Conservation (phyloP, 2,329 filamentous ascomycete genomes). For the Botrytis fragariae region DNA sequence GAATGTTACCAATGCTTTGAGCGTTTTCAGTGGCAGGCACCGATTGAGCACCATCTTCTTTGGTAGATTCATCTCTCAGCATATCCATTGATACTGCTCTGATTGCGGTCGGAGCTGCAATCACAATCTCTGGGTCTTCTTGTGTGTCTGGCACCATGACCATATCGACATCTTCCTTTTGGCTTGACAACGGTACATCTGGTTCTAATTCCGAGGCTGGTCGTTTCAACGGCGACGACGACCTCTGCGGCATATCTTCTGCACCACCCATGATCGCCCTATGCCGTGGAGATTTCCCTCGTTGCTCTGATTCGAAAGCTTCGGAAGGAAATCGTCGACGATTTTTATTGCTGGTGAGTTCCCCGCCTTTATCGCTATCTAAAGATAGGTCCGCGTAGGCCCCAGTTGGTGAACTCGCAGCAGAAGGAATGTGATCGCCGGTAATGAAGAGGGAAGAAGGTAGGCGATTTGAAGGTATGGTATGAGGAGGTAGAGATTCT, state of each 20-base stretch:
- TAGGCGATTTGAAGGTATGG: slow-evolving; percentile 46
- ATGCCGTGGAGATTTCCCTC: slow-evolving; percentile 52
- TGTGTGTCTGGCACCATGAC: slow-evolving; percentile 27
- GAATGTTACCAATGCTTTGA: slow-evolving; percentile 11
- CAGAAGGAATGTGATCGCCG: slow-evolving; percentile 53
- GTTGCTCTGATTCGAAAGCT: slow-evolving; percentile 31
- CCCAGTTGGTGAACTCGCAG: slow-evolving; percentile 56
- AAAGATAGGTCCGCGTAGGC: slow-evolving; percentile 57
- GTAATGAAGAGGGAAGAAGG: slow-evolving; percentile 44
- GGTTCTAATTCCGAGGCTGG: slow-evolving; percentile 47
- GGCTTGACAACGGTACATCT: slow-evolving; percentile 28
- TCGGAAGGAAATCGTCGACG: slow-evolving; percentile 40
- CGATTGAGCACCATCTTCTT: neutral
- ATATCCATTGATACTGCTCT: slow-evolving; percentile 33
- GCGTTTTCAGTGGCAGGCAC: slow-evolving; percentile 14
- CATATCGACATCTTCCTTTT: slow-evolving; percentile 39
- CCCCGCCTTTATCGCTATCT: slow-evolving; percentile 52
- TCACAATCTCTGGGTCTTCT: slow-evolving; percentile 19
- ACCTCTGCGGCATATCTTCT: slow-evolving; percentile 56
- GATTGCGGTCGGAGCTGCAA: slow-evolving; percentile 15
- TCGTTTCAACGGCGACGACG: slow-evolving; percentile 63
- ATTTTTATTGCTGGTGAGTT: slow-evolving; percentile 29
- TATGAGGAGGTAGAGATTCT: slow-evolving; percentile 47
- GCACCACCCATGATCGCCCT: slow-evolving; percentile 60
- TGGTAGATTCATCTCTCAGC: slow-evolving; percentile 24